A percentile compares a stretch with the other conserved stretches of the same genome.
Evolutionary conservation across 1,284 basidiomycete species (phyloP).

Genomic region (Malassezia psittaci): DNA sequence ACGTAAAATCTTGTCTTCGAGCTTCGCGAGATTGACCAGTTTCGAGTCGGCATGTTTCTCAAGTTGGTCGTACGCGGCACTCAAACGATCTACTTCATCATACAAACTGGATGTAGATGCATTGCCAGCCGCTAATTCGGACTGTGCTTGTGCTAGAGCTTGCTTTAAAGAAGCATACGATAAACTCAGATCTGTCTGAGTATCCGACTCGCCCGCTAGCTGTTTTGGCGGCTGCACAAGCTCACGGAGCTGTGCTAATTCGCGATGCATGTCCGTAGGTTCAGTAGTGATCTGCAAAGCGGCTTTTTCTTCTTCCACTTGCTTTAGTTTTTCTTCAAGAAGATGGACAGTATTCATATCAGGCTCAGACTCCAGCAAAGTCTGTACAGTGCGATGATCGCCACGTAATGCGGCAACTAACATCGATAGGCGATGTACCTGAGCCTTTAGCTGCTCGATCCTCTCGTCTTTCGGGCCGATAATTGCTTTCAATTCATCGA

Average conservation of each 20-base stretch:
- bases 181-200: neutral
- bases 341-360: slow-evolving; percentile 7
- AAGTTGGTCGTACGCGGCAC: slow-evolving; percentile 74
- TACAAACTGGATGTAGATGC: slow-evolving; percentile 51
- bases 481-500: slow-evolving; percentile 42
- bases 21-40: slow-evolving; percentile 64
- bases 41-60: slow-evolving; percentile 74
- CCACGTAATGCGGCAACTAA: slow-evolving; percentile 65
- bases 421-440: slow-evolving; percentile 65
- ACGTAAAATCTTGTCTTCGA: slow-evolving; percentile 63
- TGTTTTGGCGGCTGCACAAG: neutral
- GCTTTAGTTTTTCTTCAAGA: neutral
- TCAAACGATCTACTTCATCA: slow-evolving; percentile 73
- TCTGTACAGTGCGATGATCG: slow-evolving; percentile 48
- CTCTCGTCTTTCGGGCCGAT: slow-evolving; percentile 57
- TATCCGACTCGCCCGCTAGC: neutral
- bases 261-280: neutral
- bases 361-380: slow-evolving; percentile 14
- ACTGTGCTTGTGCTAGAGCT: slow-evolving; percentile 16
- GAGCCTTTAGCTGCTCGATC: slow-evolving; percentile 62
- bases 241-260: neutral
- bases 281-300: neutral
- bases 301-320: neutral
- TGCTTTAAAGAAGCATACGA: neutral
- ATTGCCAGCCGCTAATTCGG: slow-evolving; percentile 24